Conservation (phyloP, 2,329 filamentous ascomycete genomes). For the Hypoxylon sp. region DNA sequence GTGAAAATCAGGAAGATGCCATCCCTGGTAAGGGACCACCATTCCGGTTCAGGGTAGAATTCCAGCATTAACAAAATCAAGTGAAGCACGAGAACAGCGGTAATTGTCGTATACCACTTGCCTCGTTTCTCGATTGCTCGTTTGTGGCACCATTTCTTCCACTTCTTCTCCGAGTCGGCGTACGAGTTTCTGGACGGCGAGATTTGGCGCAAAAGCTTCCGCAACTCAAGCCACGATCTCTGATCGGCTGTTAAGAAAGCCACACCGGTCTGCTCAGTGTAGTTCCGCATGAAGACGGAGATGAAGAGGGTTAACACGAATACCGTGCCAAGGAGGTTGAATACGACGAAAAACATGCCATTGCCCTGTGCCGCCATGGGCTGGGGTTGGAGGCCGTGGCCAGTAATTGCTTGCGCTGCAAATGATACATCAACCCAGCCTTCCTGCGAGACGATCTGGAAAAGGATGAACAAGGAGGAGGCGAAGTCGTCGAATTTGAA, state of each 20-base stretch:
- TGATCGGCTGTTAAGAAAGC: conserved; percentile 96
- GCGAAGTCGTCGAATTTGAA: conserved; percentile 97
- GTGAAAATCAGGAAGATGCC: conserved; percentile 86
- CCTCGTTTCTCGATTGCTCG: conserved; percentile 94
- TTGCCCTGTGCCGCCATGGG: conserved; percentile 82
- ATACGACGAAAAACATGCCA: conserved; percentile 93
- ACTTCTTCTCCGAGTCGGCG: conserved; percentile 79
- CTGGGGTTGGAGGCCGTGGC: conserved; percentile 79
- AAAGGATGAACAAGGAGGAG: conserved; percentile 94
- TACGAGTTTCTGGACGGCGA: conserved; percentile 94
- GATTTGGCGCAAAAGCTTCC: conserved; percentile 92
- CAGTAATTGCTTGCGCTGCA: conserved; percentile 85
- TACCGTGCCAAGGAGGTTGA: conserved; percentile 95
- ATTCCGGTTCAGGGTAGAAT: conserved; percentile 80
- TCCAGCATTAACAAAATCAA: conserved; percentile 87
- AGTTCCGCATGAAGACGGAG: conserved; percentile 99
- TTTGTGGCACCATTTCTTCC: conserved; percentile 96
- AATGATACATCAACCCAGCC: conserved; percentile 97
- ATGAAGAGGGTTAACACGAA: conserved; percentile 98
- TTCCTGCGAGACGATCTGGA: conserved; percentile 98
- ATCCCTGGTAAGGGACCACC: conserved; percentile 81
- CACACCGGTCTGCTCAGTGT: conserved; percentile 97
- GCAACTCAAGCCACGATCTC: conserved; percentile 94
- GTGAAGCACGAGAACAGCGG: conserved; percentile 84
- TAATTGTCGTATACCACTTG: conserved; percentile 89